Evolutionary conservation across 139 green algal genomes (phyloP), one percentile per base, ranked within the genome.

Genomic region (Micromonas commoda): DNA sequence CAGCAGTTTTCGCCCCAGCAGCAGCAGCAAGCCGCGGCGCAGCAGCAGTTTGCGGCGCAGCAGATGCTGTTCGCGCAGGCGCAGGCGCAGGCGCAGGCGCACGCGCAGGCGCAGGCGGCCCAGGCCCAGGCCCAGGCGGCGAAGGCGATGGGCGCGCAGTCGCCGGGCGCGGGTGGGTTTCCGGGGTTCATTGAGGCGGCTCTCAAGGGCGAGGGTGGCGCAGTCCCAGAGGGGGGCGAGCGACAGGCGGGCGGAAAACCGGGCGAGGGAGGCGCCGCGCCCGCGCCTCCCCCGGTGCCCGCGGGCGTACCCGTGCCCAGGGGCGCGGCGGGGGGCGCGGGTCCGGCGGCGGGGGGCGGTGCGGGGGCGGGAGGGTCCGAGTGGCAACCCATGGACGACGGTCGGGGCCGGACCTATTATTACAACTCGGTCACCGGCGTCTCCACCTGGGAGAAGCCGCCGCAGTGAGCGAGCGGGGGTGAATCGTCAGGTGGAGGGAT

Each of bases 401-500:
- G 89, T 65, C 82, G 94, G 76, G 87, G 86, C 31, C 81, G 91
- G 0, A 85, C 86, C 4, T 97, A 97, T 80, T 97, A 96, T 82
- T 97, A 96, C 86, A 97, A 97, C 87, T 86, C 84, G 5, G 61
- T 84, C 72, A 97, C 91, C 0, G 92, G 92, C 3, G 86, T 89
- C 37, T 95, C 87, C 66, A 91, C 96, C 86, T 97, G 93, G 93
- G 92, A 96, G 79, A 92, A 92, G 80, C 92, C 92, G 9, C 79
- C n/a, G n/a, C n/a, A n/a, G n/a, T n/a, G n/a, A n/a, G n/a, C n/a
- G n/a, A n/a, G 82, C 9, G 89, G 93, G n/a, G 86, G 94, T 81
- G 26, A 20, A 33, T 71, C 16, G 64, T 21, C 20, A 64, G 53
- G 53, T 64, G 20, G n/a, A n/a, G n/a, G n/a, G n/a, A n/a, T n/a